phyloP scores from a whole-genome alignment of 2,329 filamentous ascomycete species.

The Hortaea sp. region DNA sequence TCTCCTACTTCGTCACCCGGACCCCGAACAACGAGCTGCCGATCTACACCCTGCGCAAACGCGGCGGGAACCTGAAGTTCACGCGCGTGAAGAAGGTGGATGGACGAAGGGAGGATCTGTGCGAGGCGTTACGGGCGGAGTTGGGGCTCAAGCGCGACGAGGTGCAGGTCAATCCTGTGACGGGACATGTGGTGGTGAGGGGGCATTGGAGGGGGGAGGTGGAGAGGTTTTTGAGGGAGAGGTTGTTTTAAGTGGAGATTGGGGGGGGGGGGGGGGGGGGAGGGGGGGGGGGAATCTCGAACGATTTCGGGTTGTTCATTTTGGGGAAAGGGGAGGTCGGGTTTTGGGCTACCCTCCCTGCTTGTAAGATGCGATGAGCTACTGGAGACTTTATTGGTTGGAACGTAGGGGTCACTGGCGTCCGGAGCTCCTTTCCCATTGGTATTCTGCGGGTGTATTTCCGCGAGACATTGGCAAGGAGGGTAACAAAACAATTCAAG shows the following conservation, averaged over 20 bases:
- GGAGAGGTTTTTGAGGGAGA: conserved; percentile 26
- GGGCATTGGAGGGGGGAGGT: conserved; percentile 24
- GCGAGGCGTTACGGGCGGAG: conserved; percentile 50
- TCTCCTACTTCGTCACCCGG: conserved; percentile 62
- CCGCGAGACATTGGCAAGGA: too few species aligned
- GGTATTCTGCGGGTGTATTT: too few species aligned
- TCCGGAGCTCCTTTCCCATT: too few species aligned
- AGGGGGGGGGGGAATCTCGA: not conserved
- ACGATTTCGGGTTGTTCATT: too few species aligned
- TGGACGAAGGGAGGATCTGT: conserved; percentile 57
- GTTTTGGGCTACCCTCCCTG: too few species aligned
- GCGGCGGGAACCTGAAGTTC: conserved; percentile 64
- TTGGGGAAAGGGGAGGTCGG: too few species aligned
- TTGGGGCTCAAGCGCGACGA: conserved; percentile 39
- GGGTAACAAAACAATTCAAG: too few species aligned
- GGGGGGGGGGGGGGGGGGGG: not conserved
- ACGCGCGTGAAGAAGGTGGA: conserved; percentile 71
- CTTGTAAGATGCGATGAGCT: too few species aligned
- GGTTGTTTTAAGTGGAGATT: conserved; percentile 23
- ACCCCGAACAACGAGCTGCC: conserved; percentile 62
- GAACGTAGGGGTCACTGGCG: too few species aligned
- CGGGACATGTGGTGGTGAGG: conserved; percentile 64
- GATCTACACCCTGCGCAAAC: conserved; percentile 64
- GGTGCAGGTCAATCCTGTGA: conserved; percentile 50
- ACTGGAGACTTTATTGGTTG: too few species aligned